Evolutionary conservation across 345 rosid genomes (phyloP).

Genomic region (Eucalyptus polybractea): DNA sequence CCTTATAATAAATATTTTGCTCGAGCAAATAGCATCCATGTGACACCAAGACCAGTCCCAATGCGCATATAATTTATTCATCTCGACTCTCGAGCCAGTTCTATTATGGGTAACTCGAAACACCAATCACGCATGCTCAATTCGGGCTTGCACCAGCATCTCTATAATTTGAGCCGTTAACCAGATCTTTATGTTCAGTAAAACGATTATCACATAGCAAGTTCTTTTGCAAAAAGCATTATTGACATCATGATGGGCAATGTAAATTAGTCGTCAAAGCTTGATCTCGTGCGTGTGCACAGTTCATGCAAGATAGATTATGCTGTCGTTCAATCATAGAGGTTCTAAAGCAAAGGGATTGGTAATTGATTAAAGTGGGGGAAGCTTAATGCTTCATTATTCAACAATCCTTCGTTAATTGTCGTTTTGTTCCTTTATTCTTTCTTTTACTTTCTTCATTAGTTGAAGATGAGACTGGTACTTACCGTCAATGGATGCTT

Average conservation of each 20-base stretch:
- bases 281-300: neutral
- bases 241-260: neutral
- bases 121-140: neutral
- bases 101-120: neutral
- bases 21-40: neutral
- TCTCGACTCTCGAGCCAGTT: neutral
- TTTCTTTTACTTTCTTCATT: neutral
- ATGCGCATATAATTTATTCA: neutral
- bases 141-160: rapidly evolving
- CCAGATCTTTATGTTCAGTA: neutral
- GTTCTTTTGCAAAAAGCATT: neutral
- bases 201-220: neutral
- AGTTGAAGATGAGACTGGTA: neutral
- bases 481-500: neutral
- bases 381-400: neutral
- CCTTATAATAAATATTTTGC: neutral
- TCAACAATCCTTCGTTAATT: neutral
- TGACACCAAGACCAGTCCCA: neutral
- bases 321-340: neutral
- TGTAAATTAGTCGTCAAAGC: neutral
- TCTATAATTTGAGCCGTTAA: neutral
- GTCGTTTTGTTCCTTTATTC: neutral
- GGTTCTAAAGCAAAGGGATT: neutral
- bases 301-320: neutral
- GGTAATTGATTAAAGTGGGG: neutral